These are phyloP conservation scores for Leptographium wingfieldii DNA, from an alignment of 2,329 filamentous ascomycete species.

Conservation along the genomic window DNA sequence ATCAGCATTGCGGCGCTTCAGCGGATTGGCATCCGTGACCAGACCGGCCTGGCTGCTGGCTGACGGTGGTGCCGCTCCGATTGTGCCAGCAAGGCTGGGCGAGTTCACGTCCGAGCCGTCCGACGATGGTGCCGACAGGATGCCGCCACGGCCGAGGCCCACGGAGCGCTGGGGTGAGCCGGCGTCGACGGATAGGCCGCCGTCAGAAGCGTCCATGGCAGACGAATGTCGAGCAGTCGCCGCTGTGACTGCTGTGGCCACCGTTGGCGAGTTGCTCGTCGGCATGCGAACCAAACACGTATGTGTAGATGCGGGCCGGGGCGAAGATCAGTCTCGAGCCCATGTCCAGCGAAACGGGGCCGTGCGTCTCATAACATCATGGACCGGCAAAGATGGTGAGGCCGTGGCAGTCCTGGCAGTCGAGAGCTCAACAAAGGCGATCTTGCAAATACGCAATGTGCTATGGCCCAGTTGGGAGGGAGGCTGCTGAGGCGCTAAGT, in stretches of 20 bases:
- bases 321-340: not conserved
- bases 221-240: not conserved
- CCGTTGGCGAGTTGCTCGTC: no score
- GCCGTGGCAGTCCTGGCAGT: no score
- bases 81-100: not conserved
- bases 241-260: no score
- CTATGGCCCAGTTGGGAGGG: no score
- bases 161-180: not conserved
- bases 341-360: not conserved
- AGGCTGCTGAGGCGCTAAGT: no score
- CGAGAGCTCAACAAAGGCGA: no score
- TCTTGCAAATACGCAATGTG: no score
- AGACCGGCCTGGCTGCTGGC: constrained; percentile 25
- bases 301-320: no score
- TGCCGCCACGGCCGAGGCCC: not conserved
- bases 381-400: not conserved
- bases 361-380: not conserved
- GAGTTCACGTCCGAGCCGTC: not conserved
- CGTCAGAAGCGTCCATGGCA: not conserved
- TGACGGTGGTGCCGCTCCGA: not conserved
- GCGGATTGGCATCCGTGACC: constrained; percentile 29
- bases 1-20: constrained; percentile 51
- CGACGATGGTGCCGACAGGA: not conserved
- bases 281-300: no score
- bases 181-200: not conserved